Conservation (phyloP, 1,284 basidiomycete genomes). For the Wallemia hederae region DNA sequence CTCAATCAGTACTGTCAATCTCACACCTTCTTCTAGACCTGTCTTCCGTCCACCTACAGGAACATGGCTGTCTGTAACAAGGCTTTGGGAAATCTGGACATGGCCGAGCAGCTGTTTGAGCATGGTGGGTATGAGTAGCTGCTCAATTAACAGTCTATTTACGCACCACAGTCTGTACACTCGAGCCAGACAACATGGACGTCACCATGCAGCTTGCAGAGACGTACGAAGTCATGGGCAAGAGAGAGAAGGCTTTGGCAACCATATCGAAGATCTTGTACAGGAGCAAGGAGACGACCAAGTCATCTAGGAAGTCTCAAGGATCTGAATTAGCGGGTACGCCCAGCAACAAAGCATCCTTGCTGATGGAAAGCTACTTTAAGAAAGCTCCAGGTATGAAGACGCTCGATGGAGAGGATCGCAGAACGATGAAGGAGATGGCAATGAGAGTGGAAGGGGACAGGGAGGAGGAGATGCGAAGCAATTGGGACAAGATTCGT, state of each 20-base stretch:
- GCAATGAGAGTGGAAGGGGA: conserved; percentile 7
- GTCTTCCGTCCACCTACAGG: conserved; percentile 32
- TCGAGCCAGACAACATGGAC: conserved; percentile 40
- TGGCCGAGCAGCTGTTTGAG: conserved; percentile 53
- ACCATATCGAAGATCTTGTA: background rate
- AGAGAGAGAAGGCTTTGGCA: conserved; percentile 46
- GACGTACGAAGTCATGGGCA: conserved; percentile 46
- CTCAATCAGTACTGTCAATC: background rate
- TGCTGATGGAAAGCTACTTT: conserved; percentile 3
- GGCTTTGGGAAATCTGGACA: conserved; percentile 35
- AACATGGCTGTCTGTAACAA: conserved; percentile 45
- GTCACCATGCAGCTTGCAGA: conserved; percentile 67
- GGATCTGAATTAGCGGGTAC: background rate
- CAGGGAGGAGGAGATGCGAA: conserved; percentile 14
- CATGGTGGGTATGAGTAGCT: conserved; percentile 26
- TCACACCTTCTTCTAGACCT: conserved; percentile 22
- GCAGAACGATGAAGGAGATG: conserved; percentile 1
- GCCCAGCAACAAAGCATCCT: conserved; percentile 3
- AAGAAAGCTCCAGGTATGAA: background rate
- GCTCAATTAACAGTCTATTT: background rate
- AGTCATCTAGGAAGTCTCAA: conserved; percentile 4
- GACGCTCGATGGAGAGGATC: conserved; percentile 1
- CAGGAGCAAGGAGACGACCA: conserved; percentile 10
- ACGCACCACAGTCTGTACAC: background rate
- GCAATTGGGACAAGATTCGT: conserved; percentile 16